Conservation (phyloP, 2,329 filamentous ascomycete species). For the Neonectria sp. region DNA sequence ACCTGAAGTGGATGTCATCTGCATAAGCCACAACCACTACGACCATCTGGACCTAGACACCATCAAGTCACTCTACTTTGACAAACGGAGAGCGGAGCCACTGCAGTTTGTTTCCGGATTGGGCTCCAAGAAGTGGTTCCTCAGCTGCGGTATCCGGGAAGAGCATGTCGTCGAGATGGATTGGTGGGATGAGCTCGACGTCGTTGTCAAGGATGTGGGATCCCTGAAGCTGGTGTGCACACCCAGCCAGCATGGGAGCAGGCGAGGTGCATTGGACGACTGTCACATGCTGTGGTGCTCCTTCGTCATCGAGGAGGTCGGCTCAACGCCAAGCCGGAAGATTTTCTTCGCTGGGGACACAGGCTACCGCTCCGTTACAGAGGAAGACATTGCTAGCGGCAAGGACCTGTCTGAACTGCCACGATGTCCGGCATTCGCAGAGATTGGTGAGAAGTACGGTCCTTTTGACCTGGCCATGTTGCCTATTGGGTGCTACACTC, state of each 20-base stretch:
- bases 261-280: constrained; percentile 75
- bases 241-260: constrained; percentile 83
- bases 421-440: constrained; percentile 81
- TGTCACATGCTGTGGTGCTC: constrained; percentile 85
- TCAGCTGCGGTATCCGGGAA: constrained; percentile 76
- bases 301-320: constrained; percentile 72
- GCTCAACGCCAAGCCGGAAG: constrained; percentile 75
- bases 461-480: constrained; percentile 90
- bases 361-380: constrained; percentile 81
- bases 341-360: constrained; percentile 89
- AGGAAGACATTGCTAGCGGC: constrained; percentile 76
- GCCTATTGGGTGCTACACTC: constrained; percentile 87
- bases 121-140: constrained; percentile 19
- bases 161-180: constrained; percentile 85
- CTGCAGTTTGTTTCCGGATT: constrained; percentile 16
- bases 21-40: constrained; percentile 90
- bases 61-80: constrained; percentile 19
- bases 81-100: neutral
- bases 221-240: constrained; percentile 12
- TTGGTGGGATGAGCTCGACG: constrained; percentile 86
- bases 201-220: constrained; percentile 63
- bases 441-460: constrained; percentile 81
- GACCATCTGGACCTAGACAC: constrained; percentile 70
- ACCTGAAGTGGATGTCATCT: constrained; percentile 77
- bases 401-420: constrained; percentile 73